A percentile compares a stretch with the other conserved stretches of the same genome.
These are phyloP conservation scores for Fusarium sp. DNA, from an alignment of 2,329 filamentous ascomycete species.

Conservation along the genomic window DNA sequence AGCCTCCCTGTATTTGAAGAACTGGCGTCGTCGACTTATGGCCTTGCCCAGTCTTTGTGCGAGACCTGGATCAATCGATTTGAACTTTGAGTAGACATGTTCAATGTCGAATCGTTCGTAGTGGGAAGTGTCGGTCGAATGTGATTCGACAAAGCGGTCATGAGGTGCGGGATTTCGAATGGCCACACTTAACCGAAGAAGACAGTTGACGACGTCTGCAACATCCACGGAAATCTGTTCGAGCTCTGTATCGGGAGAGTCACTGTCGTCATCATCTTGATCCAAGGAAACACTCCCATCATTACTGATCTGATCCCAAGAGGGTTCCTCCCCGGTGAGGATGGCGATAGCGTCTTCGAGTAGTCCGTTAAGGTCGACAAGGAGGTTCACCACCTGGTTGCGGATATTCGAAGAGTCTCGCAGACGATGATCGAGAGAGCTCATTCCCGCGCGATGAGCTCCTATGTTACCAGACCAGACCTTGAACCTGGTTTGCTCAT, in stretches of 20 bases:
- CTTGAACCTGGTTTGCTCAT: slow-evolving; percentile 21
- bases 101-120: slow-evolving; percentile 12
- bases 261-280: rapidly evolving
- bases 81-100: slow-evolving; percentile 5
- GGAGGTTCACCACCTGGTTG: not conserved
- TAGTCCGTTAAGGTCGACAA: not conserved
- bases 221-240: not conserved
- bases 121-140: rapidly evolving
- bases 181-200: not conserved
- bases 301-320: slow-evolving; percentile 6
- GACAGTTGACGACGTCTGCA: slow-evolving; percentile 2
- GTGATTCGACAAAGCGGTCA: not conserved
- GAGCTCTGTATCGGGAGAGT: not conserved
- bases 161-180: slow-evolving; percentile 24
- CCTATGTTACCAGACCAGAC: slow-evolving; percentile 19
- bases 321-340: rapidly evolving
- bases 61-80: rapidly evolving
- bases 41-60: slow-evolving; percentile 1
- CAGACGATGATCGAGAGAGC: slow-evolving; percentile 13
- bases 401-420: slow-evolving; percentile 20
- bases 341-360: not conserved
- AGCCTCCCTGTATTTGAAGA: slow-evolving; percentile 19
- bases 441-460: not conserved
- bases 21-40: not conserved
- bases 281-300: not conserved